phyloP scores from a whole-genome alignment of 805 yeast genomes.

The Middelhovenomyces tepae region DNA sequence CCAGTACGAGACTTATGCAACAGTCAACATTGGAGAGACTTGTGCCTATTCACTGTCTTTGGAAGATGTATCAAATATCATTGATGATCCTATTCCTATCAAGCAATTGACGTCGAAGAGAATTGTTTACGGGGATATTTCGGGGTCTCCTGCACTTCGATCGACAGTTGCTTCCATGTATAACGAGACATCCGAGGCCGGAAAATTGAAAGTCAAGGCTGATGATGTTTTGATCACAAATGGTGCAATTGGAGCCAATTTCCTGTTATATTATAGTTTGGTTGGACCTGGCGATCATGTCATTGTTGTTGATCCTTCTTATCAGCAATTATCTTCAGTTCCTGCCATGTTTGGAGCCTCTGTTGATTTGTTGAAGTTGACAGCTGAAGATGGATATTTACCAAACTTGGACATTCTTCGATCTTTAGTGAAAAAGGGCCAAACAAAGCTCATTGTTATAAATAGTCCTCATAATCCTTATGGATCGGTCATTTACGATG shows the following conservation, averaged over 20 bases:
- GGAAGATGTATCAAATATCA: slow-evolving; percentile 29
- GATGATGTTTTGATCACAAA: slow-evolving; percentile 41
- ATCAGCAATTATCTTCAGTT: slow-evolving; percentile 42
- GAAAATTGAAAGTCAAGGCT: slow-evolving; percentile 13
- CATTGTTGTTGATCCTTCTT: slow-evolving; percentile 40
- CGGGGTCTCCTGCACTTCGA: slow-evolving; percentile 37
- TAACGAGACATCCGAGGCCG: slow-evolving; percentile 19
- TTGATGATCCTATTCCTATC: slow-evolving; percentile 22
- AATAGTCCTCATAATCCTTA: slow-evolving; percentile 45
- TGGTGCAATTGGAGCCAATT: slow-evolving; percentile 52
- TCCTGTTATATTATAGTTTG: slow-evolving; percentile 36
- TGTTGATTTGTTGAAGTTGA: slow-evolving; percentile 31
- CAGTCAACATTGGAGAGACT: slow-evolving; percentile 42
- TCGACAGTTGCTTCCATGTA: slow-evolving; percentile 31
- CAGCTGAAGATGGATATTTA: slow-evolving; percentile 28
- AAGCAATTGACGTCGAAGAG: slow-evolving; percentile 22
- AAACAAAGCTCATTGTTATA: slow-evolving; percentile 36
- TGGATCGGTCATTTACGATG: slow-evolving; percentile 35
- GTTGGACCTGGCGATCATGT: slow-evolving; percentile 40
- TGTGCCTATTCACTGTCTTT: slow-evolving; percentile 40
- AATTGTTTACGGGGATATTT: slow-evolving; percentile 39
- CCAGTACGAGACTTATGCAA: slow-evolving; percentile 33
- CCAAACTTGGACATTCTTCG: slow-evolving; percentile 32
- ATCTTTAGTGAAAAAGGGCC: slow-evolving; percentile 24
- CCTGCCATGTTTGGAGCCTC: slow-evolving; percentile 38